These are phyloP conservation scores for Diaporthe vaccinii DNA, from an alignment of 2,329 filamentous ascomycete species.

Conservation along the genomic window DNA sequence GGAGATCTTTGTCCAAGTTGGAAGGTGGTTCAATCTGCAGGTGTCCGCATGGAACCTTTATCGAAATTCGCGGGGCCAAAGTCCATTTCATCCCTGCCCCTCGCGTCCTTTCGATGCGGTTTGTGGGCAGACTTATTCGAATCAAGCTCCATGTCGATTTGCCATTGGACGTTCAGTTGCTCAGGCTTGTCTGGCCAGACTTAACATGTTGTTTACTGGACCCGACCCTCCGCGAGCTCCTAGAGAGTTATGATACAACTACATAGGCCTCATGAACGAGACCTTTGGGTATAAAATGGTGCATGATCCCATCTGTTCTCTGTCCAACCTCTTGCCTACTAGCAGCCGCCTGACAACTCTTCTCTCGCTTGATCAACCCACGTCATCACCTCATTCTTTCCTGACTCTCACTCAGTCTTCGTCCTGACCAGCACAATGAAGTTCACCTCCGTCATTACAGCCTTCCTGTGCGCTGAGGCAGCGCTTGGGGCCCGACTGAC, in stretches of 20 bases:
- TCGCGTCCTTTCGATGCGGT: not conserved
- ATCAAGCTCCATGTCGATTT: not conserved
- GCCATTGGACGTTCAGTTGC: not conserved
- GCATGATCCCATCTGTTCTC: not conserved
- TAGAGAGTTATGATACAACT: not conserved
- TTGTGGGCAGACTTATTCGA: not conserved
- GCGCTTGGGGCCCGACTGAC: constrained; percentile 60
- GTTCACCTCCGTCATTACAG: constrained; percentile 53
- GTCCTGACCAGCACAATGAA: constrained; percentile 58
- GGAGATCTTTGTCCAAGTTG: constrained; percentile 34
- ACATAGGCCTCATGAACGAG: not conserved
- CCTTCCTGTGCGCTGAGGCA: constrained; percentile 55
- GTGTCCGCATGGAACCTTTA: not conserved
- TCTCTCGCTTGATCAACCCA: not conserved
- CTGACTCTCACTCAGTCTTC: not conserved
- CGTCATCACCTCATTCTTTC: not conserved
- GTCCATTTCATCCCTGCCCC: not conserved
- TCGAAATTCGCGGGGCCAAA: not conserved
- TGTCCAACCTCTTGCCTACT: too few species aligned
- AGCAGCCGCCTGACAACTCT: not conserved
- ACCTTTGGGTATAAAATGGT: not conserved
- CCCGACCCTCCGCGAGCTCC: not conserved
- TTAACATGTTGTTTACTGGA: not conserved
- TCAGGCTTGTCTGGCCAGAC: not conserved
- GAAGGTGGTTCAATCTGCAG: constrained; percentile 28